Percentiles rank a stretch among this genome's conserved stretches.
phyloP scores from a whole-genome alignment of 1,139 yeast species.

The Yamadazyma atlantica region DNA sequence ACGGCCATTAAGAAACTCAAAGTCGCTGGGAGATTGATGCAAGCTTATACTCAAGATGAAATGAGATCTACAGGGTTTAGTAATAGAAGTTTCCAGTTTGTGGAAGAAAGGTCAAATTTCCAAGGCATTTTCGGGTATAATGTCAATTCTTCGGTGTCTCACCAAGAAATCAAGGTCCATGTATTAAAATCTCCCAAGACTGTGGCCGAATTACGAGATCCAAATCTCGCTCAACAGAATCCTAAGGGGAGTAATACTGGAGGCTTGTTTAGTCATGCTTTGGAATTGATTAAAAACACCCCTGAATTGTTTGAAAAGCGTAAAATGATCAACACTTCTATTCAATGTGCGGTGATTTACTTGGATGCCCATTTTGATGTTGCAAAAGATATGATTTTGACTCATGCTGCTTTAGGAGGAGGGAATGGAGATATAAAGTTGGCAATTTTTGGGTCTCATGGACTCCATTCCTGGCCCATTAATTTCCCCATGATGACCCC shows the following conservation, averaged over 20 bases:
- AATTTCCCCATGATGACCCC: constrained; percentile 69
- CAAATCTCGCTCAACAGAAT: constrained; percentile 86
- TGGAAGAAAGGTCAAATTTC: constrained; percentile 52
- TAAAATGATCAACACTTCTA: constrained; percentile 36
- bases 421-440: constrained; percentile 67
- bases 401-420: constrained; percentile 96
- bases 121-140: constrained; percentile 40
- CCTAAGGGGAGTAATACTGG: constrained; percentile 70
- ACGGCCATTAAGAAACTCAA: constrained; percentile 77
- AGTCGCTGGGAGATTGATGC: constrained; percentile 87
- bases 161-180: constrained; percentile 76
- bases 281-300: constrained; percentile 56
- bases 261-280: constrained; percentile 73
- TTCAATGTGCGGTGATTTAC: constrained; percentile 82
- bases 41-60: constrained; percentile 90
- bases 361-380: constrained; percentile 85
- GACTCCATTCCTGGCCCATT: constrained; percentile 86
- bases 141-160: constrained; percentile 35
- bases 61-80: constrained; percentile 82
- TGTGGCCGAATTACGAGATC: constrained; percentile 70
- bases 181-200: constrained; percentile 66
- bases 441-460: constrained; percentile 94
- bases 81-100: constrained; percentile 73
- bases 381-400: constrained; percentile 55
- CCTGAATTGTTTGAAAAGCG: constrained; percentile 28